Conservation (phyloP, 192 early-diverging fungal species). For the Phycomyces nitens region DNA sequence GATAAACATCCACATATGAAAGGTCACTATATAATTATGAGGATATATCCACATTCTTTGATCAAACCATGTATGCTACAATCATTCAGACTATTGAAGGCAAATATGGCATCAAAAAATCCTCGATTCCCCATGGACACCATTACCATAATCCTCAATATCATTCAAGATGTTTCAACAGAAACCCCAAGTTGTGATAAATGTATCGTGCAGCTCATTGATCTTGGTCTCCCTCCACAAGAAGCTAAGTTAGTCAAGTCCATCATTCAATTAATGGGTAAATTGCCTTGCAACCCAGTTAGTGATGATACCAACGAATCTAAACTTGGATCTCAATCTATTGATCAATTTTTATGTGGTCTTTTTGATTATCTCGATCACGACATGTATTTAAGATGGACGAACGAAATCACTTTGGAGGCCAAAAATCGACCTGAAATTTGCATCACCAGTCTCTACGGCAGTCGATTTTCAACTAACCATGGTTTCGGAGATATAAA, state of each 20-base stretch:
- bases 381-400: slow-evolving; percentile 6
- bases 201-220: slow-evolving; percentile 5
- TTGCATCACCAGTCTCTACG: slow-evolving; percentile 5
- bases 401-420: slow-evolving; percentile 13
- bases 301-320: slow-evolving; percentile 6
- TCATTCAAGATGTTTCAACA: slow-evolving; percentile 15
- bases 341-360: slow-evolving; percentile 15
- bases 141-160: slow-evolving; percentile 10
- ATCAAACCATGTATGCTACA: slow-evolving; percentile 3
- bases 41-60: slow-evolving; percentile 6
- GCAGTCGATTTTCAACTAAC: neutral
- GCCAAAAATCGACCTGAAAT: slow-evolving; percentile 8
- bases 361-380: slow-evolving; percentile 11
- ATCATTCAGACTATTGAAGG: slow-evolving; percentile 8
- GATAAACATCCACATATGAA: slow-evolving; percentile 14
- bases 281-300: slow-evolving; percentile 4
- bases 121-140: slow-evolving; percentile 9
- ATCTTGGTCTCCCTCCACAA: slow-evolving; percentile 10
- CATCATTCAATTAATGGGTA: slow-evolving; percentile 8
- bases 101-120: slow-evolving; percentile 19
- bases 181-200: slow-evolving; percentile 8
- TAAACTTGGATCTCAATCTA: slow-evolving; percentile 3
- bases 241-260: slow-evolving; percentile 9
- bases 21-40: slow-evolving; percentile 8
- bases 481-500: slow-evolving; percentile 11